Evolutionary conservation across 2,329 filamentous ascomycete species (phyloP).

Genomic region (Claviceps capensis): DNA sequence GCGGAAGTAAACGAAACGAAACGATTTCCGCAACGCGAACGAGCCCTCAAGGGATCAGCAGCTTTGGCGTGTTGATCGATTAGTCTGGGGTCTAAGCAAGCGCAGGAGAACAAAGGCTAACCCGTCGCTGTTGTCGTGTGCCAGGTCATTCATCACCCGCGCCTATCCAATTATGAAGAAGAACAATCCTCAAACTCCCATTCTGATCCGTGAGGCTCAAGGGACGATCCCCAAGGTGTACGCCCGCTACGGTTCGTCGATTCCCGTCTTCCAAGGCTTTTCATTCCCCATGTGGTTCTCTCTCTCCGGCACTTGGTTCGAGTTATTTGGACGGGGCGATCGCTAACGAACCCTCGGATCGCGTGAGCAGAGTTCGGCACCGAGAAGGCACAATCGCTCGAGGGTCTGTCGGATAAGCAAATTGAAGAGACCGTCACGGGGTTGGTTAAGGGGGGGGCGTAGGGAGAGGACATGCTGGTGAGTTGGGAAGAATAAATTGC

Average conservation of each 20-base stretch:
- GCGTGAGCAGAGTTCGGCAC: constrained; percentile 34
- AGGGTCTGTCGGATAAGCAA: constrained; percentile 46
- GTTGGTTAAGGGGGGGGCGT: constrained; percentile 30
- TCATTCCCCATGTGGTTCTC: background rate
- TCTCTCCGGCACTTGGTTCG: background rate
- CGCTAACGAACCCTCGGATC: background rate
- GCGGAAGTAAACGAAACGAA: no score
- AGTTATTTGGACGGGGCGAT: background rate
- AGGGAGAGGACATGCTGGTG: background rate
- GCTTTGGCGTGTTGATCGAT: no score
- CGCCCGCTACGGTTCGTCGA: constrained; percentile 68
- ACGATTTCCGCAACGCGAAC: no score
- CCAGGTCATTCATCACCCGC: constrained; percentile 74
- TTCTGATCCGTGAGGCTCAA: constrained; percentile 84
- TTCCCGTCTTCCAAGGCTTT: background rate
- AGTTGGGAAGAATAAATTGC: background rate
- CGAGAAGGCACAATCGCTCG: constrained; percentile 43
- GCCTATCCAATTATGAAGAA: constrained; percentile 99
- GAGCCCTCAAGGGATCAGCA: no score
- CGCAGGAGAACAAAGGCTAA: no score
- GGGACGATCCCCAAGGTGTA: constrained; percentile 77
- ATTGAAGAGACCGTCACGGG: constrained; percentile 44
- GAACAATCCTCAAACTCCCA: constrained; percentile 87
- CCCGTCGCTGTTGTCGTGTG: background rate
- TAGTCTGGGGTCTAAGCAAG: no score